phyloP scores from a whole-genome alignment of 768 basidiomycete species.

The Boletus subparvulus region DNA sequence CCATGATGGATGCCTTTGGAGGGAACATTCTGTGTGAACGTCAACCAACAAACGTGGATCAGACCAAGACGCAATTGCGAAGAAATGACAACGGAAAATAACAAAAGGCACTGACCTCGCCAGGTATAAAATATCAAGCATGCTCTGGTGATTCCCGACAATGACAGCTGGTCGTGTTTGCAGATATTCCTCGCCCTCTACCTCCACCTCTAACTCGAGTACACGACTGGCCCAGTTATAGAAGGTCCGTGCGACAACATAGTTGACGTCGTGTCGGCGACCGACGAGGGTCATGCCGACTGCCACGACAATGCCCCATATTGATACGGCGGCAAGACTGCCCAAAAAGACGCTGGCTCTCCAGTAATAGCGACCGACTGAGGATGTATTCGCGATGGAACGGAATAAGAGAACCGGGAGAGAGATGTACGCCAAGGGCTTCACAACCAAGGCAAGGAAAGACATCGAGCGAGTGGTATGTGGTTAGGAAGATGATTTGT shows the following conservation, averaged over 20 bases:
- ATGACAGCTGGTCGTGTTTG: slow-evolving; percentile 68
- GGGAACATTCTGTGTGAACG: slow-evolving; percentile 69
- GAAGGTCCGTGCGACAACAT: slow-evolving; percentile 80
- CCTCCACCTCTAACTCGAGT: slow-evolving; percentile 65
- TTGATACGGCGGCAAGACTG: slow-evolving; percentile 66
- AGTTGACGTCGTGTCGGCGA: slow-evolving; percentile 76
- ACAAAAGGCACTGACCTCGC: slow-evolving; percentile 57
- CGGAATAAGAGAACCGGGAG: slow-evolving; percentile 68
- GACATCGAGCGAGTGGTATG: slow-evolving; percentile 49
- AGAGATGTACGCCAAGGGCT: slow-evolving; percentile 74
- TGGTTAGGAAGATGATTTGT: slow-evolving; percentile 13
- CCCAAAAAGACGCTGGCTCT: slow-evolving; percentile 71
- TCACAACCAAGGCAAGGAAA: slow-evolving; percentile 56
- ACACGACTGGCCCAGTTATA: slow-evolving; percentile 63
- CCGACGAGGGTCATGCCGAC: slow-evolving; percentile 66
- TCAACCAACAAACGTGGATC: slow-evolving; percentile 3
- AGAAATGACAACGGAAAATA: slow-evolving; percentile 13
- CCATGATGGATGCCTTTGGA: slow-evolving; percentile 79
- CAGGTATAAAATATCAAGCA: slow-evolving; percentile 82
- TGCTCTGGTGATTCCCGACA: slow-evolving; percentile 91
- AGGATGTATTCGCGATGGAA: slow-evolving; percentile 54
- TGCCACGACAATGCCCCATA: slow-evolving; percentile 69
- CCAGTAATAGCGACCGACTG: slow-evolving; percentile 67
- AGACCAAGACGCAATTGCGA: slow-evolving; percentile 6
- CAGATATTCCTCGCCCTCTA: slow-evolving; percentile 88